phyloP scores from a whole-genome alignment of 768 basidiomycete species.

The Calocybe indica region DNA sequence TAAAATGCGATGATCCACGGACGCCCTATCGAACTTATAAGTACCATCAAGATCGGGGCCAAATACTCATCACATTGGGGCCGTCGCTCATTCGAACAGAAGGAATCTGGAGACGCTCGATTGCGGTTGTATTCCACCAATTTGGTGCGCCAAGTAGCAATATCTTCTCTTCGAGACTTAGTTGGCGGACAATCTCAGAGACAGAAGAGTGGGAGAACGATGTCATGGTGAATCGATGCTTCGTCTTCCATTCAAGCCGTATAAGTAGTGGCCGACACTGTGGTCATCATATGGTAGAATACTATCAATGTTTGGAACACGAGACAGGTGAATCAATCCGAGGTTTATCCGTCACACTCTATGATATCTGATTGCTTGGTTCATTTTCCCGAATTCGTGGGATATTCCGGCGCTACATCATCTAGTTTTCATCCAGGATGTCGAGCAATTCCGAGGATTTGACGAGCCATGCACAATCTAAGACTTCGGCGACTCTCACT shows the following conservation, averaged over 20 bases:
- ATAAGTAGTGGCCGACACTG: background rate
- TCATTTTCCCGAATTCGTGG: no score
- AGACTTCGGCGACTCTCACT: slow-evolving; percentile 78
- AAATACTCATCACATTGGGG: slow-evolving; percentile 39
- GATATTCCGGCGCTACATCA: no score
- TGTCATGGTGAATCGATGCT: slow-evolving; percentile 1
- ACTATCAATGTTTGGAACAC: background rate
- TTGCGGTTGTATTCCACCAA: slow-evolving; percentile 64
- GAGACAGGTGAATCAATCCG: background rate
- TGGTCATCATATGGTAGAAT: slow-evolving; percentile 1
- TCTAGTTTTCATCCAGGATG: slow-evolving; percentile 12
- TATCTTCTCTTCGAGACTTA: slow-evolving; percentile 61
- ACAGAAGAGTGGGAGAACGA: slow-evolving; percentile 50
- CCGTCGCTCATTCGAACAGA: slow-evolving; percentile 69
- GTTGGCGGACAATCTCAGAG: slow-evolving; percentile 42
- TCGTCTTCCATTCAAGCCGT: background rate
- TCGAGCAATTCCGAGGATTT: slow-evolving; percentile 36
- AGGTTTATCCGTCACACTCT: background rate
- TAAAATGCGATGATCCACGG: slow-evolving; percentile 60
- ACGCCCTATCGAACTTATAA: slow-evolving; percentile 41
- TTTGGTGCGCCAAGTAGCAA: slow-evolving; percentile 56
- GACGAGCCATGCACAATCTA: slow-evolving; percentile 62
- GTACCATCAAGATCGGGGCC: background rate
- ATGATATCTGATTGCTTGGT: no score
- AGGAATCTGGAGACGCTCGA: slow-evolving; percentile 57